Percentiles rank a stretch among this genome's conserved stretches.
phyloP scores from a whole-genome alignment of 2,329 filamentous ascomycete genomes.

The Penicillium sclerotigenum region DNA sequence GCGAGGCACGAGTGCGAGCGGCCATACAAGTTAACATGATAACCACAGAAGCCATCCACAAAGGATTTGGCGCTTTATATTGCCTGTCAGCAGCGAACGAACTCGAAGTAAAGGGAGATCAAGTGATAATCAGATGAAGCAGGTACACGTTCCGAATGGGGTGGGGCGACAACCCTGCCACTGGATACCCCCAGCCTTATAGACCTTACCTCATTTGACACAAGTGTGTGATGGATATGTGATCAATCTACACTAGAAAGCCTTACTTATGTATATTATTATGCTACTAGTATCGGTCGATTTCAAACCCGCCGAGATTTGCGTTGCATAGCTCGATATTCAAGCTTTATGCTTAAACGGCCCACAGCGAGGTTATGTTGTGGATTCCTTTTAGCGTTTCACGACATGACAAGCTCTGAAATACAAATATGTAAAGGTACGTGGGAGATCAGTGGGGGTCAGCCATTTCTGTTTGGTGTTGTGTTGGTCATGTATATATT shows the following conservation, averaged over 20 bases:
- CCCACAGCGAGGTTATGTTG: slow-evolving; percentile 15
- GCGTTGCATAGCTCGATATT: slow-evolving; percentile 10
- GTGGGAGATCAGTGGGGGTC: neutral
- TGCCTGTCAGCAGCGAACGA: neutral
- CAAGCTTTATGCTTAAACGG: slow-evolving; percentile 21
- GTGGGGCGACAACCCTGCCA: neutral
- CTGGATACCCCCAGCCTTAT: neutral
- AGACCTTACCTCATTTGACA: slow-evolving; percentile 2
- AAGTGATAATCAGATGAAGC: neutral
- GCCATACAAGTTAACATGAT: no score
- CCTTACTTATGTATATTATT: neutral
- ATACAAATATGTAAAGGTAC: neutral
- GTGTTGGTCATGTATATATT: neutral
- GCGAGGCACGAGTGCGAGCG: no score
- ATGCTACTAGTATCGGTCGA: neutral
- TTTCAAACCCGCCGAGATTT: neutral
- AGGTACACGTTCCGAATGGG: neutral
- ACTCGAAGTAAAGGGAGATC: neutral
- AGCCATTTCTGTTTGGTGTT: neutral
- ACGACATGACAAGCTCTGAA: neutral
- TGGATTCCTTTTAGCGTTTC: slow-evolving; percentile 7
- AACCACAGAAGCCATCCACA: neutral
- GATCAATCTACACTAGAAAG: neutral
- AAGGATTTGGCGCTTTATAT: no score
- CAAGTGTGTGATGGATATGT: neutral